Base-by-base conservation (phyloP, 192 early-diverging fungal genomes). In the Coemansia sp. region DNA sequence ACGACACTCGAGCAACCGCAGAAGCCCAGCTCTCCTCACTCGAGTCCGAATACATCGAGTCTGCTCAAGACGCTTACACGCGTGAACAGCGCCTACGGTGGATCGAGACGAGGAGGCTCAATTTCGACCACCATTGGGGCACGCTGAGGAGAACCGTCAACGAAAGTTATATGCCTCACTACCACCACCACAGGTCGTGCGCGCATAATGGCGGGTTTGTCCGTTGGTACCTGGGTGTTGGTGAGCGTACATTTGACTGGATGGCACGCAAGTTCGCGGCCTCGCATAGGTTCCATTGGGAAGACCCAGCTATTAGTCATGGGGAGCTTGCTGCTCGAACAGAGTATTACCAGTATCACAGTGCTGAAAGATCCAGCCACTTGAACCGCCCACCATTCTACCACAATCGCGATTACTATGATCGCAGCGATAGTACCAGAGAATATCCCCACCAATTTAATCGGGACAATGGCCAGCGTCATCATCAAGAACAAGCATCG, bases 241-340 rank as follows among this genome's bases (percentile, higher is more conserved):
- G 75, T 18, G 75, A 77, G 61, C 75, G 75, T n/a, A 77, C 75
- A 0, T 67, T 77, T 33, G 75, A 77, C 56, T 77, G 75, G 75
- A n/a, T 63, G 18, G 65, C 55, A 7, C 59, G 65, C n/a, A 71
- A 58, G 49, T 23, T 77, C 26, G 37, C 63, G 13, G 20, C 37
- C 8, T 77, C 75, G 33, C 58, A 26, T 21, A 40, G 56, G 39
- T 73, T 73, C 71, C 71, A 67, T 33, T 58, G 55, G 42, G 61
- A 70, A 16, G 13, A 56, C 3, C 68, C 65, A 8, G 25, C 23
- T 2, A 12, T 15, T 23, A 23, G 4, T 3, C 25, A 51, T 7
- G 12, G 3, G 21, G 48, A 51, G 48, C 48, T 51, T 23, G 21
- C 48, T 9, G 48, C 48, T 26, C 48, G 48, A 1, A 7, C 15